Evolutionary conservation across 208 protist genomes (phyloP).

Genomic region (Leptomonas seymouri): DNA sequence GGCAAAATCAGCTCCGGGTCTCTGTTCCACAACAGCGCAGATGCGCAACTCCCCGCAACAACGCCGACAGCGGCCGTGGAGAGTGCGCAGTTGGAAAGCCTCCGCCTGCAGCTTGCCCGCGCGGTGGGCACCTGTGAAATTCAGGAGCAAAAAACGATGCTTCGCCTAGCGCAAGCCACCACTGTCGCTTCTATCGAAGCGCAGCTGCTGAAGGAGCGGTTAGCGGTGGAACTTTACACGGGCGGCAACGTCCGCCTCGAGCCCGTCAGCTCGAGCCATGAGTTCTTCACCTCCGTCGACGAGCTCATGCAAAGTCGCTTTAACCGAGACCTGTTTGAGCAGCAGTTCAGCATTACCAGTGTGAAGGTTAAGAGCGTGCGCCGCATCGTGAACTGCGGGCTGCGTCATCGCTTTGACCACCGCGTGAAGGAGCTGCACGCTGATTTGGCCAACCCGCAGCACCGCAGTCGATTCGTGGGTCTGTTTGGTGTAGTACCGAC

Average conservation of each 20-base stretch:
- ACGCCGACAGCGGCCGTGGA: not conserved
- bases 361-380: conserved; percentile 75
- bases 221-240: conserved; percentile 86
- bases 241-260: conserved; percentile 92
- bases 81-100: conserved; percentile 28
- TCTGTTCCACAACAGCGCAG: not conserved
- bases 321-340: conserved; percentile 50
- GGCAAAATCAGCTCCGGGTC: conserved; percentile 3
- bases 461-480: conserved; percentile 75
- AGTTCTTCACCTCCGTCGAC: conserved; percentile 65
- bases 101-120: conserved; percentile 36
- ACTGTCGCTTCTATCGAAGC: conserved; percentile 17
- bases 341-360: conserved; percentile 52
- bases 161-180: conserved; percentile 41
- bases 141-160: conserved; percentile 51
- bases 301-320: conserved; percentile 78
- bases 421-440: conserved; percentile 70
- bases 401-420: conserved; percentile 85
- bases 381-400: conserved; percentile 79
- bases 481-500: conserved; percentile 72
- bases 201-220: conserved; percentile 53
- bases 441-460: conserved; percentile 71
- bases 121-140: conserved; percentile 73
- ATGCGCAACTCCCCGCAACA: no score
- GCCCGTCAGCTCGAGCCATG: conserved; percentile 49